phyloP scores from a whole-genome alignment of 345 rosid genomes.

The Gossypium ekmanianum region DNA sequence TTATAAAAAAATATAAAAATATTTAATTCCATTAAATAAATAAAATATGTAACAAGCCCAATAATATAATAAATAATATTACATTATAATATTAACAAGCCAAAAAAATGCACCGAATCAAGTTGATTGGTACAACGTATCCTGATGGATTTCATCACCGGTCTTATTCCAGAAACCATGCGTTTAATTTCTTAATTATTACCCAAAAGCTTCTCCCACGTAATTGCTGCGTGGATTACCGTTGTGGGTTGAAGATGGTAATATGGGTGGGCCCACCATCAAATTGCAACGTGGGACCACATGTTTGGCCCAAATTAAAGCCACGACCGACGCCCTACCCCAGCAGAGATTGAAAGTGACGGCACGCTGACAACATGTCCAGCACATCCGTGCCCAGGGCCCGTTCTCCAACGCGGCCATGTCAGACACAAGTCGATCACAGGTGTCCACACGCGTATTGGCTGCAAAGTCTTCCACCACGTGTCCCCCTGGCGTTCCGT shows the following conservation, averaged over 20 bases:
- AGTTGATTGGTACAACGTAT: too few relatives aligned
- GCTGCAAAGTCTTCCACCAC: constrained; percentile 26
- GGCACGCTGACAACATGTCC: constrained; percentile 21
- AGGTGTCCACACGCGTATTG: constrained; percentile 36
- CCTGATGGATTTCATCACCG: too few relatives aligned
- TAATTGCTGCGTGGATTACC: background rate
- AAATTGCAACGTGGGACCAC: constrained; percentile 24
- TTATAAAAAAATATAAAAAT: too few relatives aligned
- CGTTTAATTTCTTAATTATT: too few relatives aligned
- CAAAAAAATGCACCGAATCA: too few relatives aligned
- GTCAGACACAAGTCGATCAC: constrained; percentile 27
- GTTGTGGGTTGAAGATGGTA: background rate
- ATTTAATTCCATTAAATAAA: too few relatives aligned
- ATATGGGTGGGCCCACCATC: background rate
- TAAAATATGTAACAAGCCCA: too few relatives aligned
- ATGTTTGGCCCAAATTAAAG: constrained; percentile 1
- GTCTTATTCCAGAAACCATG: too few relatives aligned
- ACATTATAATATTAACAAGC: too few relatives aligned
- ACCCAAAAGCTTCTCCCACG: background rate
- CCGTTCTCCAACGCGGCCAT: constrained; percentile 39
- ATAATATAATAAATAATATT: too few relatives aligned
- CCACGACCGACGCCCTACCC: constrained; percentile 20
- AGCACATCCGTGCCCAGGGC: constrained; percentile 21
- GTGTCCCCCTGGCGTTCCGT: constrained; percentile 17
- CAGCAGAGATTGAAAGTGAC: constrained; percentile 40